Evolutionary conservation across 495 filamentous ascomycete species (phyloP).

Genomic region (Astrothelium subdiscretum): DNA sequence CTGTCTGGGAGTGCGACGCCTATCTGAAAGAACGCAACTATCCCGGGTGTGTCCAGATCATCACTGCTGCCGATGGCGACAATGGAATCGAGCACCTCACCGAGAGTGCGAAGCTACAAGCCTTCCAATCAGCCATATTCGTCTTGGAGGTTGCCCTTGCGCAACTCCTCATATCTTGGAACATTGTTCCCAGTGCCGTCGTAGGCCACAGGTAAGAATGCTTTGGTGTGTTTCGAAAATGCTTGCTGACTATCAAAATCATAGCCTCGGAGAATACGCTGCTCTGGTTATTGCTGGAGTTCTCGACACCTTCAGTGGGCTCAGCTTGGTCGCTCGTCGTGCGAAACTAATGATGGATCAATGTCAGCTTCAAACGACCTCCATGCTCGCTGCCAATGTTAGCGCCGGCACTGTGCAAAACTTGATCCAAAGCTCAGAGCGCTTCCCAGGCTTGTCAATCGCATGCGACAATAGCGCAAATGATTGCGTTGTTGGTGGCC

Average conservation of each 20-base stretch:
- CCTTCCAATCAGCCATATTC: conserved; percentile 1
- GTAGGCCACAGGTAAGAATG: neutral
- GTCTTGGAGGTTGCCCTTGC: conserved; percentile 1
- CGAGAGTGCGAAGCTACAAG: neutral
- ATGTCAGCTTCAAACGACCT: conserved; percentile 1
- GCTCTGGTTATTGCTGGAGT: conserved; percentile 2
- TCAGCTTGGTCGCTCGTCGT: conserved; percentile 1
- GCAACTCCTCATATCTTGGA: neutral
- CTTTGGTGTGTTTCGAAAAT: neutral
- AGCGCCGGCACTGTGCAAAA: neutral
- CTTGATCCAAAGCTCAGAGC: conserved; percentile 2
- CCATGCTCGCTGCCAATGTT: conserved; percentile 1
- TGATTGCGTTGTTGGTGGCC: conserved; percentile 1
- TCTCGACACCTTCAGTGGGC: neutral
- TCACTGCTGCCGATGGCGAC: neutral
- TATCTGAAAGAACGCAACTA: neutral
- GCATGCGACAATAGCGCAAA: neutral
- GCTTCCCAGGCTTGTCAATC: neutral
- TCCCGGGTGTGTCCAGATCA: conserved; percentile 1
- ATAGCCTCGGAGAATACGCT: conserved; percentile 1
- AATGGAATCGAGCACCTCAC: neutral
- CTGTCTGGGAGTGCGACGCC: neutral
- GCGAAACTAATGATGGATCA: conserved; percentile 1
- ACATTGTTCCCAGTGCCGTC: conserved; percentile 1
- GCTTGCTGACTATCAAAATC: neutral